Evolutionary conservation across 139 green algal genomes (phyloP).

Genomic region (Chlorella ohadii): DNA sequence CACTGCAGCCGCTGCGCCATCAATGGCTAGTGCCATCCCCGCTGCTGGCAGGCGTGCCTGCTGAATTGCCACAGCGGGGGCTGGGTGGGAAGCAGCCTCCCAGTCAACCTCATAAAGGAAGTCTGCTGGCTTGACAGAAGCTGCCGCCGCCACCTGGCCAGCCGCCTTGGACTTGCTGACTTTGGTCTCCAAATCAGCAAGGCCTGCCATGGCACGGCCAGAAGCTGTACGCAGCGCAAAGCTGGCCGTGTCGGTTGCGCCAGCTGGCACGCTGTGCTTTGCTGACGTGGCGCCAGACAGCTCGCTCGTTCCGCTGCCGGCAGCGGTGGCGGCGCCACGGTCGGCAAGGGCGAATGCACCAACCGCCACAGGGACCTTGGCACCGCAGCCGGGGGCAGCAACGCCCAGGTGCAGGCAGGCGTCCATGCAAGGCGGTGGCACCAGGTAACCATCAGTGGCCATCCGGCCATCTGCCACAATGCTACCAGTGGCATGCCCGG

Average conservation of each 20-base stretch:
- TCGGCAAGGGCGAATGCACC: constrained; percentile 24
- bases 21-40: not conserved
- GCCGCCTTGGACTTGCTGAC: constrained; percentile 28
- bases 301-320: not conserved
- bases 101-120: constrained; percentile 45
- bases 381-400: constrained; percentile 31
- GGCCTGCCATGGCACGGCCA: constrained; percentile 3
- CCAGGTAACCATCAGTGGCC: constrained; percentile 37
- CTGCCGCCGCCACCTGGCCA: not conserved
- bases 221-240: constrained; percentile 31
- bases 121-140: constrained; percentile 25
- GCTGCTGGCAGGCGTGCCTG: too few species aligned
- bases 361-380: constrained; percentile 47
- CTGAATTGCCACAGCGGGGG: not conserved
- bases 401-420: constrained; percentile 57
- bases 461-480: constrained; percentile 1
- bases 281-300: constrained; percentile 37
- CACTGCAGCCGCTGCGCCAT: not conserved
- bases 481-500: constrained; percentile 20
- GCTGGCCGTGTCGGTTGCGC: constrained; percentile 3
- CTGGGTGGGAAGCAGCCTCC: constrained; percentile 27
- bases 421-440: constrained; percentile 52
- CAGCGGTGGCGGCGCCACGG: not conserved
- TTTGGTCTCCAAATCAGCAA: constrained; percentile 39
- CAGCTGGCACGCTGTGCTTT: constrained; percentile 12